Base-by-base conservation (phyloP, 257 asterid genomes). In the Nyctanthes arbortristis region DNA sequence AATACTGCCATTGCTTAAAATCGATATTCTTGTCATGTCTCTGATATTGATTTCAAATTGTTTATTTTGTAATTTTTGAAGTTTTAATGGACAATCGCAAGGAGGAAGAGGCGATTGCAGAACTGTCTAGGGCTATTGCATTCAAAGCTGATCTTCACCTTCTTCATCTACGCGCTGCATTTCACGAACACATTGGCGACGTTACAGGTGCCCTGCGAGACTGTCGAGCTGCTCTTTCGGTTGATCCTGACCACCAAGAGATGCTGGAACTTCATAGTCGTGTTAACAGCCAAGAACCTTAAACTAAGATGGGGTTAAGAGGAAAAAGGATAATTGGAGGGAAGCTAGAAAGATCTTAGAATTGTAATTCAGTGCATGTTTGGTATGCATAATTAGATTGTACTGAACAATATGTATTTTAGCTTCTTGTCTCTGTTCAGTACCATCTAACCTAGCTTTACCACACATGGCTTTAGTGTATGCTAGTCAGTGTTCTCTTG, bases 61-160 rank as follows among this genome's bases (percentile, higher is more conserved):
- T 10, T 39, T 31, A 25, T 33, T 8, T 13, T 25, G 71, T 74
- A 93, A n/a, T n/a, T n/a, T n/a, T n/a, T n/a, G n/a, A n/a, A n/a
- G 98, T 91, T 67, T 75, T 94, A 81, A 94, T 94, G 99, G 99
- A 94, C 78, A 94, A 87, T 84, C 96, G 85, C 71, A 87, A 91
- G 84, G 88, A 89, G 71, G 90, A 88, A 33, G 99, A 94, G 78
- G 98, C 99, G 4, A 88, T 94, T 31, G 95, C 81, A 32, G 99
- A 91, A 72, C 83, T 94, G 43, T 91, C 99, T 12, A 82, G 80
- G 88, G 98, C 99, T 16, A 89, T 94, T 3, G 84, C 97, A 0
- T 94, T 94, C 77, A 94, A 94, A 83, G 98, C 97, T 0, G 99
- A 94, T 79, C 94, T 91, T 75, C 97, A 94, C 66, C 93, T 94